Percentiles rank a stretch among this genome's conserved stretches.
Conservation (phyloP, 2,329 filamentous ascomycete genomes). For the Aureobasidium sp. region DNA sequence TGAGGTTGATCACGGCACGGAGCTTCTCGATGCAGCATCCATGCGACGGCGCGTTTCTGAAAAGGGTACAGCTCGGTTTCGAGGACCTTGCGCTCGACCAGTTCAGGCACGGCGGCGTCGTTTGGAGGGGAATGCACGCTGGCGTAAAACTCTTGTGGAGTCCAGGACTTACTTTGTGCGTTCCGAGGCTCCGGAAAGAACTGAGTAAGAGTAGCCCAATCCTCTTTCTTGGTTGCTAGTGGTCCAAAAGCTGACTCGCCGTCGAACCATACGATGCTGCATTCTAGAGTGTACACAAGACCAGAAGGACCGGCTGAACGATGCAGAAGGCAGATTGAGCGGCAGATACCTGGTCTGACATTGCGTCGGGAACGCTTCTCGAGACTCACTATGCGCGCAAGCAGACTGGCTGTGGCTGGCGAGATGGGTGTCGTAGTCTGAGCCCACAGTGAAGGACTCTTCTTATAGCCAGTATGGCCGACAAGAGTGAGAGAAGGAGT, state of each 20-base stretch:
- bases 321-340: neutral
- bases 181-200: conserved; percentile 18
- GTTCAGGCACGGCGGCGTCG: conserved; percentile 20
- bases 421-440: neutral
- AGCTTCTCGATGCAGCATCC: conserved; percentile 57
- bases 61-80: conserved; percentile 55
- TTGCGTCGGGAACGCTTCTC: conserved; percentile 3
- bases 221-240: conserved; percentile 15
- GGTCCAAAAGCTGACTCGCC: conserved; percentile 23
- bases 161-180: conserved; percentile 27
- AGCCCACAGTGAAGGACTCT: neutral
- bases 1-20: neutral
- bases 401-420: neutral
- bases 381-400: neutral
- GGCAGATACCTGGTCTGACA: neutral
- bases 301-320: neutral
- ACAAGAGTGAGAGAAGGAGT: neutral
- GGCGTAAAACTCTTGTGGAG: conserved; percentile 57
- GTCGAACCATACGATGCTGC: conserved; percentile 22
- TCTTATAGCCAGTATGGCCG: neutral
- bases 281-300: conserved; percentile 3
- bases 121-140: conserved; percentile 54
- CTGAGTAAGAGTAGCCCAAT: conserved; percentile 11
- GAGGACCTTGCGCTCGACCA: conserved; percentile 17
- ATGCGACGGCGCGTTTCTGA: conserved; percentile 60